phyloP scores from a whole-genome alignment of 192 early-diverging fungal species.

The Entomortierella lignicola region DNA sequence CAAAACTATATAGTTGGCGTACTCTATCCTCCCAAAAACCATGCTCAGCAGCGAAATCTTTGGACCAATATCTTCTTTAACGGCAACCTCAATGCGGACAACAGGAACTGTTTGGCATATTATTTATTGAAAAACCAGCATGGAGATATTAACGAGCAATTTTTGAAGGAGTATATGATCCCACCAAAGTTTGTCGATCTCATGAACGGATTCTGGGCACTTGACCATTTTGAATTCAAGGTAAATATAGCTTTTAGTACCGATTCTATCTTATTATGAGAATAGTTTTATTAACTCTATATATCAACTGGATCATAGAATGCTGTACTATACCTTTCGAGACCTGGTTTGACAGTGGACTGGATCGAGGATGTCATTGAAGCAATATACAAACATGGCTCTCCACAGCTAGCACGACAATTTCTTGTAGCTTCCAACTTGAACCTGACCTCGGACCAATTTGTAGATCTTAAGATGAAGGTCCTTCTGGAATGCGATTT shows the following conservation, averaged over 20 bases:
- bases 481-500: slow-evolving; percentile 33
- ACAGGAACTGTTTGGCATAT: slow-evolving; percentile 47
- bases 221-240: slow-evolving; percentile 53
- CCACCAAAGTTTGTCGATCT: slow-evolving; percentile 47
- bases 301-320: slow-evolving; percentile 12
- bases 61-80: slow-evolving; percentile 52
- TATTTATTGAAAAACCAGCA: slow-evolving; percentile 46
- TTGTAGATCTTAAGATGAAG: slow-evolving; percentile 40
- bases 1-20: slow-evolving; percentile 12
- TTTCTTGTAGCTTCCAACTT: slow-evolving; percentile 38
- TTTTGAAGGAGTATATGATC: slow-evolving; percentile 42
- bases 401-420: slow-evolving; percentile 28
- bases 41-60: slow-evolving; percentile 32
- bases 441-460: slow-evolving; percentile 24
- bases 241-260: slow-evolving; percentile 2
- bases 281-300: too few species aligned
- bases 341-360: slow-evolving; percentile 46
- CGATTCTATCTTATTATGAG: neutral
- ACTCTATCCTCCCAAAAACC: slow-evolving; percentile 42
- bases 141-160: slow-evolving; percentile 33
- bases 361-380: slow-evolving; percentile 51
- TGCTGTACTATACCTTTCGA: slow-evolving; percentile 39
- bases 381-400: slow-evolving; percentile 29
- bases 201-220: slow-evolving; percentile 51
- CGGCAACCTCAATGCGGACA: slow-evolving; percentile 41